Conservation (phyloP, 2,329 filamentous ascomycete species). For the Neophaeococcomyces mojaviensis region DNA sequence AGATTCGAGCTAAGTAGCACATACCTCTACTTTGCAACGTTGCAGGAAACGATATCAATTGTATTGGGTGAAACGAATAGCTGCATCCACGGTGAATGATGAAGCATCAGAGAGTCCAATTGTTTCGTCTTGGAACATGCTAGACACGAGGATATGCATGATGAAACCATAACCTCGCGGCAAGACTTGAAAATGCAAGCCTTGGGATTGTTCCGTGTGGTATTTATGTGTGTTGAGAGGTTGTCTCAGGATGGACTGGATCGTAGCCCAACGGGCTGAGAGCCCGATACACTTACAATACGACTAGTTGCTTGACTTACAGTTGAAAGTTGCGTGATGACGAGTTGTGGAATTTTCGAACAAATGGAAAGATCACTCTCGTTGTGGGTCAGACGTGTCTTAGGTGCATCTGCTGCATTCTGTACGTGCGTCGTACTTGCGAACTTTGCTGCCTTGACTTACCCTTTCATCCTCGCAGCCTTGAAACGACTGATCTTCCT, state of each 20-base stretch:
- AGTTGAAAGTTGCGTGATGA: no score
- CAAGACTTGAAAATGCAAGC: not conserved
- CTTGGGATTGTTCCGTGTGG: constrained; percentile 1
- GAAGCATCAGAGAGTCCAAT: constrained; percentile 32
- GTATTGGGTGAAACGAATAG: constrained; percentile 35
- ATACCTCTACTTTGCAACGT: no score
- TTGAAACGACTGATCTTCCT: constrained; percentile 41
- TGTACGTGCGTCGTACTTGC: not conserved
- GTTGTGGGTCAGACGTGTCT: no score
- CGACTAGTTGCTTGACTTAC: no score
- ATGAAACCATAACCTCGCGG: constrained; percentile 18
- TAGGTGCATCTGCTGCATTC: not conserved
- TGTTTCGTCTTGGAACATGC: constrained; percentile 26
- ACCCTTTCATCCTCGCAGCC: constrained; percentile 35
- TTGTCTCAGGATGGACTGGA: no score
- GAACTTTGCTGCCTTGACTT: not conserved
- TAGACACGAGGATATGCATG: constrained; percentile 13
- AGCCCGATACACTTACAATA: no score
- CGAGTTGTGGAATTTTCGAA: no score
- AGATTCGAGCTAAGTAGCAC: no score
- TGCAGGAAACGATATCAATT: constrained; percentile 10
- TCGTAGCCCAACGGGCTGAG: no score
- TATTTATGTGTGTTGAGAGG: not conserved
- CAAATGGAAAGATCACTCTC: no score
- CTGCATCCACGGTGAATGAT: constrained; percentile 24